Evolutionary conservation across 805 yeast species (phyloP), one percentile per base, ranked within the genome.

Genomic region (Zygoascus flipseniorum): DNA sequence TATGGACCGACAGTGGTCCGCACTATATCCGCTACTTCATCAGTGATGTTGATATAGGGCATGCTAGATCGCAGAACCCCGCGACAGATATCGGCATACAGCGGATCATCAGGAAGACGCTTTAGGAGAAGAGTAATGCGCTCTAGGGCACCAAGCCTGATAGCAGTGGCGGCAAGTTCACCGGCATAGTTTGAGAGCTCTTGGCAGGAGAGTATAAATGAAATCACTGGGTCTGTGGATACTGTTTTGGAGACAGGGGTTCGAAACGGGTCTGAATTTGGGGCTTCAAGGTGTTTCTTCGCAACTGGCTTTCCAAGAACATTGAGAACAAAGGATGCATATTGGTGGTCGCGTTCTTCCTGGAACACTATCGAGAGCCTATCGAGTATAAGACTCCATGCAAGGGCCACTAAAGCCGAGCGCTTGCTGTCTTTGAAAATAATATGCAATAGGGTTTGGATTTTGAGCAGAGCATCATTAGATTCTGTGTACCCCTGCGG

Each of bases 361-460:
- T 56, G 57, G 28, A 55, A 57, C 35, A 61, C 52, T 6, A 62
- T 52, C 5, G 68, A 61, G 10, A 65, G 56, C 26, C 58, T 48
- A 43, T 59, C 62, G 1, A 65, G 51, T 8, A 59, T 59, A 18
- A 65, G 56, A 3, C 62, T 59, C 70, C 71, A 68, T 8, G 62
- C 65, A 13, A 68, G 60, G 14, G 55, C 45, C 19, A 56, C 53
- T 14, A 60, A 58, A 42, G 58, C 16, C 26, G 54, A 19, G 20
- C 50, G 51, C 43, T 20, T 39, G 31, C 26, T 20, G 8, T 45
- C 51, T n/a, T 37, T 45, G 41, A 53, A n/a, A 5, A 31, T 32
- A 1, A 32, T 50, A 11, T 45, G 48, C 26, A 66, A 48, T 6
- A 35, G 26, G 5, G 42, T 23, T 52, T 64, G 56, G 14, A 66